phyloP scores from a whole-genome alignment of 805 yeast genomes.

The Lachancea fermentati region DNA sequence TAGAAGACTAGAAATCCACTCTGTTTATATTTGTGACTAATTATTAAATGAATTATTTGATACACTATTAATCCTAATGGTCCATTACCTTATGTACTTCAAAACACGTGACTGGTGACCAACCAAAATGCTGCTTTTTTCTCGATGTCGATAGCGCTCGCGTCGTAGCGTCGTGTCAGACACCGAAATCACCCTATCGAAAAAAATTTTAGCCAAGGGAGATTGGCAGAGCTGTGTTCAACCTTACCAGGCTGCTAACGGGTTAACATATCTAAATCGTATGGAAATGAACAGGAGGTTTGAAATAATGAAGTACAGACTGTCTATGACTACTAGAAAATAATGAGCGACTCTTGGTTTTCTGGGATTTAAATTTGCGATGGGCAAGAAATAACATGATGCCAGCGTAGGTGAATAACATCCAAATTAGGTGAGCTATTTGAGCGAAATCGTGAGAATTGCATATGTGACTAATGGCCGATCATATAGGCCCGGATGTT shows the following conservation, averaged over 20 bases:
- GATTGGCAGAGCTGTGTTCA: neutral
- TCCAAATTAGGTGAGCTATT: neutral
- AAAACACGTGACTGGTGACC: conserved; percentile 10
- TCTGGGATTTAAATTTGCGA: neutral
- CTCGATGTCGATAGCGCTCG: neutral
- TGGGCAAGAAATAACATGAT: neutral
- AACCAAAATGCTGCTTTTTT: conserved; percentile 9
- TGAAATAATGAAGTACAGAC: too few relatives aligned
- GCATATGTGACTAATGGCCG: too few relatives aligned
- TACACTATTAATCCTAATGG: too few relatives aligned
- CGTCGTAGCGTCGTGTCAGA: neutral
- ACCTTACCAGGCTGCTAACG: neutral
- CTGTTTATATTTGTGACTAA: too few relatives aligned
- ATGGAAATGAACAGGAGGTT: neutral
- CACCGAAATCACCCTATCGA: neutral
- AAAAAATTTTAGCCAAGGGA: neutral
- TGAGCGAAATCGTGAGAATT: too few relatives aligned
- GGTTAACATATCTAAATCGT: neutral
- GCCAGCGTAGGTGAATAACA: neutral
- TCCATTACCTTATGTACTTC: too few relatives aligned
- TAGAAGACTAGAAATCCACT: too few relatives aligned
- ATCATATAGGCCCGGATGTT: too few relatives aligned
- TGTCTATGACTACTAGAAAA: too few relatives aligned
- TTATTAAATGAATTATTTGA: too few relatives aligned
- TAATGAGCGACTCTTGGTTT: too few relatives aligned